Evolutionary conservation across 495 filamentous ascomycete genomes (phyloP), one percentile per base, ranked within the genome.

Genomic region (Trichoderma parareesei): DNA sequence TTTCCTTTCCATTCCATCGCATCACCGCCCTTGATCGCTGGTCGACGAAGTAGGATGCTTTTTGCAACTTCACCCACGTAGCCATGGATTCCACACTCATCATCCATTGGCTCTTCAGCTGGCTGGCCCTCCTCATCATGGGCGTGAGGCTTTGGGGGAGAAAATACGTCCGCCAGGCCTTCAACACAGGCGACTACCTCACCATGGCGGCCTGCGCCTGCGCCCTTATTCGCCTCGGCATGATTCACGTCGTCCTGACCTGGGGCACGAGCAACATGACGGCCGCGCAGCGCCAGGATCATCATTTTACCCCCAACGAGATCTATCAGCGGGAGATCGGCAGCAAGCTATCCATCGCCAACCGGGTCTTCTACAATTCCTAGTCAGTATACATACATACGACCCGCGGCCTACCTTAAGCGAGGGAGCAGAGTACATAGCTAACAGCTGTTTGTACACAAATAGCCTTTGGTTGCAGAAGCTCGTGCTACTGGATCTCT

Each of bases 231-330:
- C 67, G 74, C 41, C 64, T 70, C 35, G 64, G 71, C n/a, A 66
- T 77, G n/a, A 71, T 72, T 59, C 67, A 71, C 67, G 71, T 77
- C 11, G 68, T 75, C 43, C 43, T 74, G 5, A 49, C 72, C n/a
- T 75, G 75, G 73, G 73, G 73, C 27, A 75, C 64, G 44, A 77
- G 74, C 66, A 77, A 77, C 53, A 65, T 77, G 60, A 42, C 72
- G 4, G 37, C 48, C 11, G 38, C 38, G 8, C 65, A 67, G 49
- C 67, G 72, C 40, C 40, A 60, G 0, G 57, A 55, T 1, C 67
- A 72, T 65, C 44, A 65, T 16, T 77, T 77, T 64, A 69, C 69
- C 20, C 20, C 59, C 1, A 38, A 62, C 4, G 75, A 75, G 63
- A 73, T 77, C 48, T 74, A 69, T 57, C 72, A 67, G 33, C 65